phyloP scores from a whole-genome alignment of 2,329 filamentous ascomycete genomes.

The Canariomyces notabilis region DNA sequence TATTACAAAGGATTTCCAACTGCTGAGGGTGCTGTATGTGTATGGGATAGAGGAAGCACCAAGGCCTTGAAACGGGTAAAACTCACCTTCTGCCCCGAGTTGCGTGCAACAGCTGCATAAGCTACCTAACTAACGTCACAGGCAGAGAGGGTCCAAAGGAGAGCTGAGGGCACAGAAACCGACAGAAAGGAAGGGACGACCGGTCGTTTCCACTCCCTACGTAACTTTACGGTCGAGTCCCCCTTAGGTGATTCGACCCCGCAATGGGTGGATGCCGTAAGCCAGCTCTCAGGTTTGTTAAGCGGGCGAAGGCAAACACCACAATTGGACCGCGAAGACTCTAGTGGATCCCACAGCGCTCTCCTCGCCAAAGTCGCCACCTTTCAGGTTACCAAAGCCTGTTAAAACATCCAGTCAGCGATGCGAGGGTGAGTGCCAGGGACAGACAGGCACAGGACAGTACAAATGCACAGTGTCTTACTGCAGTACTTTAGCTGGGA shows the following conservation, averaged over 20 bases:
- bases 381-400: too few relatives aligned
- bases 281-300: conserved; percentile 22
- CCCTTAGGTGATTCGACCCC: too few relatives aligned
- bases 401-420: too few relatives aligned
- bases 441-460: too few relatives aligned
- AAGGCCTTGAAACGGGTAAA: not conserved
- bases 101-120: conserved; percentile 3
- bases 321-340: too few relatives aligned
- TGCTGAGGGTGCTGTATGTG: not conserved
- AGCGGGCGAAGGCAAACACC: conserved; percentile 11
- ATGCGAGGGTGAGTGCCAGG: conserved; percentile 1
- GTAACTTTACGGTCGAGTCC: too few relatives aligned
- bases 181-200: conserved; percentile 24
- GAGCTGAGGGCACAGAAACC: conserved; percentile 24
- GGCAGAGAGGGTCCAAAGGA: conserved; percentile 2
- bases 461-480: too few relatives aligned
- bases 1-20: too few relatives aligned
- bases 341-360: too few relatives aligned
- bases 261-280: conserved; percentile 21
- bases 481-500: too few relatives aligned
- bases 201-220: conserved; percentile 7
- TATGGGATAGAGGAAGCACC: not conserved
- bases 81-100: not conserved
- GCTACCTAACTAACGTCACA: conserved; percentile 17
- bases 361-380: not conserved